phyloP scores from a whole-genome alignment of 2,329 filamentous ascomycete genomes.

The Coniosporium tulheliwenetii region DNA sequence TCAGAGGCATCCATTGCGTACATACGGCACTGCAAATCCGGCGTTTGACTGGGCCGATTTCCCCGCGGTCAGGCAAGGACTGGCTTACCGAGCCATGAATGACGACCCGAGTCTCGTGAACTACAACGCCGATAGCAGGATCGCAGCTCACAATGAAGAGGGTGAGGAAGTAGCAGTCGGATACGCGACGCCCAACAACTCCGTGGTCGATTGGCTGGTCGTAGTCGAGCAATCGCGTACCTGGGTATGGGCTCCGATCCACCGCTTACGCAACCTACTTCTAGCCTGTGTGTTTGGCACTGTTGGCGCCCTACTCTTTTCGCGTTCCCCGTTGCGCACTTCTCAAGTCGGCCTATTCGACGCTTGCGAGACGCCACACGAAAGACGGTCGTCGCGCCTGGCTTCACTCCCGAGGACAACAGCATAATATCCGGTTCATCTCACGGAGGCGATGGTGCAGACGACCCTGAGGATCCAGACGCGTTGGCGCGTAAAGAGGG shows the following conservation, averaged over 20 bases:
- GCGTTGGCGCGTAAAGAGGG: constrained; percentile 29
- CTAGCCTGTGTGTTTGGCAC: constrained; percentile 77
- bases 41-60: constrained; percentile 47
- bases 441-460: constrained; percentile 24
- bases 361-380: constrained; percentile 60
- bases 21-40: constrained; percentile 22
- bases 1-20: constrained; percentile 12
- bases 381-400: constrained; percentile 53
- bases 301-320: constrained; percentile 56
- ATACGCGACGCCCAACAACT: constrained; percentile 52
- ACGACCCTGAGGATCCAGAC: constrained; percentile 28
- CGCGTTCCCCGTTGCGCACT: constrained; percentile 65
- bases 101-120: constrained; percentile 35
- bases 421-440: constrained; percentile 10
- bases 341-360: constrained; percentile 66
- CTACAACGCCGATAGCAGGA: constrained; percentile 46
- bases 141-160: constrained; percentile 62
- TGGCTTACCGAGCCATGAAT: constrained; percentile 21
- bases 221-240: constrained; percentile 58
- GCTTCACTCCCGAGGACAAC: constrained; percentile 25
- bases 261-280: constrained; percentile 61
- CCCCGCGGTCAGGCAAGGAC: constrained; percentile 45
- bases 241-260: constrained; percentile 66
- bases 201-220: constrained; percentile 67
- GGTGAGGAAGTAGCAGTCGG: constrained; percentile 59